Evolutionary conservation across 1,284 basidiomycete genomes (phyloP), one percentile per base, ranked within the genome.

Genomic region (Cutaneotrichosporon dermatis): DNA sequence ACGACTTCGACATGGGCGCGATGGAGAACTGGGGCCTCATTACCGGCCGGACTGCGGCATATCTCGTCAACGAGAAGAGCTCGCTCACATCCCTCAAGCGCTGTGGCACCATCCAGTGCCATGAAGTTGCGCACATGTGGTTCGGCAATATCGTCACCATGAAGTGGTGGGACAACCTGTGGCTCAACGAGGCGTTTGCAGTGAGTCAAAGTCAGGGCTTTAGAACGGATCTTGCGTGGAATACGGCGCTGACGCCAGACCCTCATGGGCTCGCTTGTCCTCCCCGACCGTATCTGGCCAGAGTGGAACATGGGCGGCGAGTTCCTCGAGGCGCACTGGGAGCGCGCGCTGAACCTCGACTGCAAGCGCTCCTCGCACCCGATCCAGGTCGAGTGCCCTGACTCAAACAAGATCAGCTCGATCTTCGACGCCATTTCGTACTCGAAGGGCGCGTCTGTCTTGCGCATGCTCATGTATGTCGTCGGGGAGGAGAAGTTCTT

Each of bases 1-100:
- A 84, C 61, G 91, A 95, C 75, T 95, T 95, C 66, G 92, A 95
- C 74, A 87, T 88, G 41, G 91, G 90, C 54, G 92, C 92, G 2
- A 95, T 94, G 92, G 92, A 96, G 80, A 96, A 96, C 76, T 93
- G 90, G 85, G 92, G 93, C 58, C 80, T 97, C 59, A 96, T 97
- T 72, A 96, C 90, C 8, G 93, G 92, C 33, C 83, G 93, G 54
- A 93, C 91, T 1, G 85, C 82, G 45, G 87, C 87, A 1, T 90
- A 92, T 75, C 80, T 97, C 49, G 83, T 92, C 68, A 90, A 98
- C 73, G 85, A 86, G 11, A 88, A 85, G 66, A 84, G 84, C 7
- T 88, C 92, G 66, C 79, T 93, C 39, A 78, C 80, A n/a, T 88
- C 87, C 54, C 90, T 88, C 82, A 91, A 94, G 78, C 81, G 83